These are phyloP conservation scores for Musa balbisiana DNA, from an alignment of 202 grass and related monocot species.

Conservation along the genomic window DNA sequence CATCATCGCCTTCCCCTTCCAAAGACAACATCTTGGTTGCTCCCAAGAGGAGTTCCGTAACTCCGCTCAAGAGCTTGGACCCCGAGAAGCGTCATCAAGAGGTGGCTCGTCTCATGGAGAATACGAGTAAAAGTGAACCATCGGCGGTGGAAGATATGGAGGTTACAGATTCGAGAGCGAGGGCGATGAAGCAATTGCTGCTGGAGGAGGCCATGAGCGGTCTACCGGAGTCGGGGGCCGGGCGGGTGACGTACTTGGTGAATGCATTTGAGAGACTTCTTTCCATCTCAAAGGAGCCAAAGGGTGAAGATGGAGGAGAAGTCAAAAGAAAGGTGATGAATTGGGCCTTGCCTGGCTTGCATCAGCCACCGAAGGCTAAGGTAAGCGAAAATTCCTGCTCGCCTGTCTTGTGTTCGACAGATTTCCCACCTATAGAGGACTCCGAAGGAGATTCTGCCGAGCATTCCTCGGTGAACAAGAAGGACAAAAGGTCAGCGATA, in stretches of 20 bases:
- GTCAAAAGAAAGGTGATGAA: conserved; percentile 1
- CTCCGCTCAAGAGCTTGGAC: not conserved
- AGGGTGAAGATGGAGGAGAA: conserved; percentile 20
- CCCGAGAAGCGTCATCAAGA: not conserved
- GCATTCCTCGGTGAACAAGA: conserved; percentile 36
- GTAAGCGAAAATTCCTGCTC: conserved; percentile 23
- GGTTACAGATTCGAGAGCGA: conserved; percentile 20
- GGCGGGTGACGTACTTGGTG: conserved; percentile 64
- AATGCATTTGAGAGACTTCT: conserved; percentile 64
- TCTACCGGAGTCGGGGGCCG: conserved; percentile 53
- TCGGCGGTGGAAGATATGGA: conserved; percentile 29
- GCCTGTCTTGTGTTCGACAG: conserved; percentile 32
- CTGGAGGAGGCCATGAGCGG: conserved; percentile 40
- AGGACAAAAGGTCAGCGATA: conserved; percentile 36
- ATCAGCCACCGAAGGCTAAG: conserved; percentile 28
- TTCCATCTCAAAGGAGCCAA: conserved; percentile 17
- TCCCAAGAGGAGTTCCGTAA: not conserved
- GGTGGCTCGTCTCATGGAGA: not conserved
- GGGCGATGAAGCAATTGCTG: conserved; percentile 44
- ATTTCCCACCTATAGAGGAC: conserved; percentile 20
- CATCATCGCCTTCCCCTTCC: not conserved
- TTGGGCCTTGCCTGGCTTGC: conserved; percentile 21
- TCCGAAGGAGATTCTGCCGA: not conserved
- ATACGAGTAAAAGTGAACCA: not conserved
- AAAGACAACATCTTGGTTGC: not conserved